A percentile compares a stretch with the other conserved stretches of the same genome.
Evolutionary conservation across 768 basidiomycete genomes (phyloP).

Genomic region (Tylopilus vinaceipallidus): DNA sequence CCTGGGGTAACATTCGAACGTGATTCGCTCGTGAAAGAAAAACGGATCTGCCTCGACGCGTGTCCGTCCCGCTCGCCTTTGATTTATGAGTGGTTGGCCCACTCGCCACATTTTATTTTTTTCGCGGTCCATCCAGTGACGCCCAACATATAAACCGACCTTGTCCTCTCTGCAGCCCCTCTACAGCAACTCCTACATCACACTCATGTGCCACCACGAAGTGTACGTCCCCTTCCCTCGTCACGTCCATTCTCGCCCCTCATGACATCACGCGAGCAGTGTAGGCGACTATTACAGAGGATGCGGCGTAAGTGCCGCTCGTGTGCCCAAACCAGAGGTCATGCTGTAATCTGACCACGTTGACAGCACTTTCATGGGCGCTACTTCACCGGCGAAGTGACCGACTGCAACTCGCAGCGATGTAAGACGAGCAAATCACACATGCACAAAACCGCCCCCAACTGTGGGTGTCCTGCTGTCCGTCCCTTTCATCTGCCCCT

Average conservation of each 20-base stretch:
- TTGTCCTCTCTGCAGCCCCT: background rate
- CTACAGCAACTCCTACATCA: background rate
- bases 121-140: background rate
- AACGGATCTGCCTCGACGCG: background rate
- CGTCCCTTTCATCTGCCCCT: conserved; percentile 14
- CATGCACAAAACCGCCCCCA: conserved; percentile 35
- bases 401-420: conserved; percentile 29
- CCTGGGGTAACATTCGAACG: conserved; percentile 19
- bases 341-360: conserved; percentile 8
- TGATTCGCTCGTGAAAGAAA: conserved; percentile 2
- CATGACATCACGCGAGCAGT: conserved; percentile 16
- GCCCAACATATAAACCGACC: conserved; percentile 10
- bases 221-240: conserved; percentile 22
- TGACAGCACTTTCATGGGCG: conserved; percentile 37
- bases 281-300: conserved; percentile 38
- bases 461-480: conserved; percentile 33
- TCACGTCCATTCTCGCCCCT: background rate
- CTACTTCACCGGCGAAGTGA: conserved; percentile 34
- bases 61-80: background rate
- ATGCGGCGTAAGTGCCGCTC: conserved; percentile 30
- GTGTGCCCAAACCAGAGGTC: background rate
- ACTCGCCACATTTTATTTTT: conserved; percentile 7
- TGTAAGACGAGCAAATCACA: conserved; percentile 36
- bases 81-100: background rate
- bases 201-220: conserved; percentile 37